Conservation (phyloP, 768 basidiomycete genomes). For the Russula vinacea region DNA sequence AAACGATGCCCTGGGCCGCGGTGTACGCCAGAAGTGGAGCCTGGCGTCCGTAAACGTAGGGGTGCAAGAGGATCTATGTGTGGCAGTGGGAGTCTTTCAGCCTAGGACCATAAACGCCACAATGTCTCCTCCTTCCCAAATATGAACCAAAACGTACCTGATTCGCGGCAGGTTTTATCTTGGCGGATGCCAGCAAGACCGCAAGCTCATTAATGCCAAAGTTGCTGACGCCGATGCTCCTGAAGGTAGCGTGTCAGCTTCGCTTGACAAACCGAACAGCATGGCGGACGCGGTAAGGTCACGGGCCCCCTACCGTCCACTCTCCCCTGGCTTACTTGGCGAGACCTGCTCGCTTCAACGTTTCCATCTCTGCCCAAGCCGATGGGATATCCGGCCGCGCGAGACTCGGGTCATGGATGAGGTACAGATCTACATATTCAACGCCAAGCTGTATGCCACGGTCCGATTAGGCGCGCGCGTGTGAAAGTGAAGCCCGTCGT, state of each 20-base stretch:
- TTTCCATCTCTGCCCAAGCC: conserved; percentile 63
- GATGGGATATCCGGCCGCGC: conserved; percentile 58
- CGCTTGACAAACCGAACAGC: neutral
- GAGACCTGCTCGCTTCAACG: conserved; percentile 52
- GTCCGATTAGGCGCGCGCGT: neutral
- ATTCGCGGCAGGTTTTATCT: conserved; percentile 63
- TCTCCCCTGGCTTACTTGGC: conserved; percentile 46
- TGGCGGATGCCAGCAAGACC: conserved; percentile 53
- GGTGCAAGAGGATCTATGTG: conserved; percentile 60
- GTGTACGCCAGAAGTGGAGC: conserved; percentile 57
- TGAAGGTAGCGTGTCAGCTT: conserved; percentile 31
- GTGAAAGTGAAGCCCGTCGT: too few species aligned
- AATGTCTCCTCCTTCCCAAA: neutral
- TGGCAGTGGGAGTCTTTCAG: neutral
- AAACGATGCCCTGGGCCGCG: conserved; percentile 55
- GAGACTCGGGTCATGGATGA: conserved; percentile 58
- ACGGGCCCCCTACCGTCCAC: neutral
- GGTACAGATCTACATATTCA: conserved; percentile 65
- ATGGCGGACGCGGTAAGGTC: neutral
- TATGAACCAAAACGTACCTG: conserved; percentile 43
- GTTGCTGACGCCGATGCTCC: conserved; percentile 74
- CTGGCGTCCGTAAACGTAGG: conserved; percentile 60
- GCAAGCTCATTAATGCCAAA: conserved; percentile 55
- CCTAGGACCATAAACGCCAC: neutral
- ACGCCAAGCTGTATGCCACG: conserved; percentile 54